Evolutionary conservation across 2,329 filamentous ascomycete species (phyloP), one percentile per base, ranked within the genome.

Genomic region (Madurella mycetomatis): DNA sequence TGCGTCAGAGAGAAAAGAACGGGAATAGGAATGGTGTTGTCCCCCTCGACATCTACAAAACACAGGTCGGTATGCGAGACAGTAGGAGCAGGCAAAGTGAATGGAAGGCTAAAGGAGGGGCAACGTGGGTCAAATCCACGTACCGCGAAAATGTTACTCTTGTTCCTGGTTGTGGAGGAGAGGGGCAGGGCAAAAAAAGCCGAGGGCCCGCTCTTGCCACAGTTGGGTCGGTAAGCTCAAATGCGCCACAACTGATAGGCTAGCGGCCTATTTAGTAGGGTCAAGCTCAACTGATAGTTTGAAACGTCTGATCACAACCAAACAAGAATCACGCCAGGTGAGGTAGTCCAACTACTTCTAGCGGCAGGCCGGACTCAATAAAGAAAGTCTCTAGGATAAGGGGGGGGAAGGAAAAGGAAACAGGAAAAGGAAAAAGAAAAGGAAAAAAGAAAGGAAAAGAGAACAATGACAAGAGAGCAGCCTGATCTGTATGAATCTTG

Each of bases 161-260:
- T 37, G 17, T 45, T 48, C 34, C 31, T 37, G 55, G 31, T 58
- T 58, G 53, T 60, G 53, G 61, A 55, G 57, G 61, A 62, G 60
- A 61, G 62, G 61, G 61, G 61, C 61, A 64, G 61, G 60, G 62
- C 60, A 62, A 59, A 60, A 59, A 47, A 59, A 47, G 41, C 49
- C 17, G 32, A 41, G 42, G 44, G 31, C 41, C 47, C 55, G 34
- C 47, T 37, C 18, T 18, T 48, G 53, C 25, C 56, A 55, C 48
- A 51, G 17, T 18, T 13, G 17, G 31, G 47, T 49, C 12, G 18
- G 60, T 64, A 54, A 64, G 58, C 61, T 44, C 12, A 49, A 63
- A 59, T 60, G 47, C 34, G 56, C 41, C 44, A 37, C 49, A 37
- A 41, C 41, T 64, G 62, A 64, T 65, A 61, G 63, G 62, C 56